Evolutionary conservation across 805 yeast genomes (phyloP), one percentile per base, ranked within the genome.

Genomic region (Dipodascopsis uninucleata): DNA sequence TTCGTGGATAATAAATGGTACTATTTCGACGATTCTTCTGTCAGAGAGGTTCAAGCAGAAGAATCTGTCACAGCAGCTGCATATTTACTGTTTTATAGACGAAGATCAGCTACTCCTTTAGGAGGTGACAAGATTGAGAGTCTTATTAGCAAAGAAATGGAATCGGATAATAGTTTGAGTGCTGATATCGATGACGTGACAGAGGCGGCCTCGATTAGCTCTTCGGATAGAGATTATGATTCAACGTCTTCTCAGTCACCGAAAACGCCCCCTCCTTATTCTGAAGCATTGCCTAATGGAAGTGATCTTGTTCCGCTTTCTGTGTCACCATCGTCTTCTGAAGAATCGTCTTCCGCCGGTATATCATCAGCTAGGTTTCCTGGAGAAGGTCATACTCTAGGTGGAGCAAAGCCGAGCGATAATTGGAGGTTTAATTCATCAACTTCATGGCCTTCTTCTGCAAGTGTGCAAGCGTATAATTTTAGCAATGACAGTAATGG

Each of bases 1-100:
- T 81, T 78, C 62, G 71, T 78, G 33, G 94, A 85, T 58, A 68
- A 68, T 17, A 71, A 78, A 46, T 93, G 97, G 97, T 87, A 88
- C 61, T 84, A 88, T 61, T 90, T 75, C 62, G 89, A 90, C 61
- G 56, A 90, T 61, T 79, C 95, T 1, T 66, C 82, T 25, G 96
- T 88, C 1, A 65, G 78, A 0, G 69, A 69, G 16, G 72, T 79
- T 0, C 72, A 76, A 39, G 84, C 95, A 0, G 71, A 71, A 23
- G 74, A 78, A 18, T 66, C 85, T 8, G 56, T 65, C 14, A 74
- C 81, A 5, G 81, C 85, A 1, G 86, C 94, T 2, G 97, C 97
- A 0, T 90, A 90, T 63, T 68, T 90, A 47, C 65, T 90, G 41
- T 90, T 93, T 59, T 90, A 93, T 65, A 72, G 89, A 51, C 79